Base-by-base conservation (phyloP, 2,329 filamentous ascomycete genomes). In the Paraphaeosphaeria sporulosa region DNA sequence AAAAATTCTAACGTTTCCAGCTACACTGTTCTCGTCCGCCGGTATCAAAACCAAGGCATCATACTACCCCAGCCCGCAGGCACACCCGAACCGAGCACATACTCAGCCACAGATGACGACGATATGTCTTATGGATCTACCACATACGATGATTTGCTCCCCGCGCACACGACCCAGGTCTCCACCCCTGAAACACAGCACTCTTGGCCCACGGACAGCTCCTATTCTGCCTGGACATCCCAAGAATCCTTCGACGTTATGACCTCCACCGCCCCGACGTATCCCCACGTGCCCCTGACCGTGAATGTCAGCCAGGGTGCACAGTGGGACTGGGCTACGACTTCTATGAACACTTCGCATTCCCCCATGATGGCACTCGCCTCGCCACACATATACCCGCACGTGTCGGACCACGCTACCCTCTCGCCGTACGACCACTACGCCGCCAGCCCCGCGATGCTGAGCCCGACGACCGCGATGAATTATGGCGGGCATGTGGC, bases 21-120 rank as follows among this genome's bases (percentile, higher is more conserved):
- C 15, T 74, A 75, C 59, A 76, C 73, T 9, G 72, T 76, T 7
- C 66, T 76, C 15, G 63, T 73, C 10, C 69, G 73, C 19, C 60
- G 68, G 57, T 75, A 72, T 36, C 69, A 72, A 53, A 72, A 73
- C 47, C 66, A 69, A 55, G 71, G 73, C 53, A 71, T 75, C 55
- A 54, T 59, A 9, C 61, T 75, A 44, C 66, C 70, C 5, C 65
- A 65, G 34, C 64, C 64, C n/a, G 60, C 65, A 40, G 67, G 58
- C n/a, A 66, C 66, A 32, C 65, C 66, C 17, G 69, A 71, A 38
- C 58, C 64, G 4, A 61, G 59, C 47, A 62, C 65, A 38, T 68
- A 67, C 48, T 60, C 64, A 17, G 62, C 63, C 12, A 55, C 56
- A 10, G 68, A 71, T 34, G 69, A 70, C n/a, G 69, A 70, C 12